Evolutionary conservation across 2,329 filamentous ascomycete genomes (phyloP).

Genomic region (Emergomyces pasteurianus): DNA sequence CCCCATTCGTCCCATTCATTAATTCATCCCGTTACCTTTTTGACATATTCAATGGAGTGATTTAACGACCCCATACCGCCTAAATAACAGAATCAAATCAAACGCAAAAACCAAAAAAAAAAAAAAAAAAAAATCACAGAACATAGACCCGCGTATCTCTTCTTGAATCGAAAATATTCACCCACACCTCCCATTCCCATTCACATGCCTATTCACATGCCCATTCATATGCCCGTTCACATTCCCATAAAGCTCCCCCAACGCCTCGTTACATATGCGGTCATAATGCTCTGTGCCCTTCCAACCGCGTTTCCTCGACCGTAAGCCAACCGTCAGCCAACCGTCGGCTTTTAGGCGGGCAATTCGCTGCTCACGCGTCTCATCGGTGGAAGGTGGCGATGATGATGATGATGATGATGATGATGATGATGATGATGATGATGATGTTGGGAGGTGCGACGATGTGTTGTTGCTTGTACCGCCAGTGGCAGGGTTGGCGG

Average conservation of each 20-base stretch:
- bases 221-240: too few species aligned
- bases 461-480: not conserved
- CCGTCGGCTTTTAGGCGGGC: constrained; percentile 22
- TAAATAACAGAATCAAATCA: not conserved
- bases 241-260: constrained; percentile 26
- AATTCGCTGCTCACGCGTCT: constrained; percentile 21
- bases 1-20: too few species aligned
- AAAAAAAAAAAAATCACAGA: too few species aligned
- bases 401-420: not conserved
- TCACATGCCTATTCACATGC: too few species aligned
- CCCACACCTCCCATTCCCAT: not conserved
- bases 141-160: too few species aligned
- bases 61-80: too few species aligned
- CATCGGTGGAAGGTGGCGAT: not conserved
- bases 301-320: constrained; percentile 20
- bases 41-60: too few species aligned
- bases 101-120: too few species aligned
- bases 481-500: not conserved
- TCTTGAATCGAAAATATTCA: too few species aligned
- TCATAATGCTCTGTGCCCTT: constrained; percentile 29
- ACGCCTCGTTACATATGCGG: constrained; percentile 22
- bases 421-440: not conserved
- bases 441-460: not conserved
- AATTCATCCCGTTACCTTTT: not conserved
- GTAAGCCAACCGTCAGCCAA: constrained; percentile 29